Conservation (phyloP, 83 land plant species). For the Picea abies region DNA sequence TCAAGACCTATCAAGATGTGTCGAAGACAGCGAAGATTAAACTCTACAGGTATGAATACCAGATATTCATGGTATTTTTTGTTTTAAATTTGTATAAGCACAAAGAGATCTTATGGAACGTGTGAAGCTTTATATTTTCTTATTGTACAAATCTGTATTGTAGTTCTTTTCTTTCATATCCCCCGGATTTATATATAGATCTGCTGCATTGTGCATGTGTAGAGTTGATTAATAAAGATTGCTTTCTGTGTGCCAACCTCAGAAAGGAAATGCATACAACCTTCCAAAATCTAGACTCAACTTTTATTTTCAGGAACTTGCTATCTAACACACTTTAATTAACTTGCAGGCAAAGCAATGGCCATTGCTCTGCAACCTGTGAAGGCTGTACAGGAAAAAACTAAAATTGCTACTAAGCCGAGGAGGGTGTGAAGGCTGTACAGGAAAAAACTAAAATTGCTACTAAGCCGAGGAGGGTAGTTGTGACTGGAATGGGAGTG, state of each 20-base stretch:
- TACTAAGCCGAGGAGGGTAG: constrained; percentile 79
- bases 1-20: constrained; percentile 5
- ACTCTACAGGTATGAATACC: not conserved
- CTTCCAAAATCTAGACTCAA: not conserved
- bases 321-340: not conserved
- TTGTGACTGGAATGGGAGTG: constrained; percentile 96
- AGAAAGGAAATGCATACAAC: not conserved
- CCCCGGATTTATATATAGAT: not conserved
- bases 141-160: constrained; percentile 7
- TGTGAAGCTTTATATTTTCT: too few relatives aligned
- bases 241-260: not conserved
- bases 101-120: too few relatives aligned
- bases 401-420: constrained; percentile 45
- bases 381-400: constrained; percentile 49
- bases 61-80: not conserved
- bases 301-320: not conserved
- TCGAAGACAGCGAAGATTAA: constrained; percentile 8
- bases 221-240: not conserved
- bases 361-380: constrained; percentile 72
- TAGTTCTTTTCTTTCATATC: too few relatives aligned
- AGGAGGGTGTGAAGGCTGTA: constrained; percentile 84
- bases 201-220: not conserved
- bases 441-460: constrained; percentile 45
- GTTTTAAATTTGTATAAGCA: not conserved
- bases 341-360: constrained; percentile 62